Base-by-base conservation (phyloP, 306 rosid genomes). In the Fragaria vesca region DNA sequence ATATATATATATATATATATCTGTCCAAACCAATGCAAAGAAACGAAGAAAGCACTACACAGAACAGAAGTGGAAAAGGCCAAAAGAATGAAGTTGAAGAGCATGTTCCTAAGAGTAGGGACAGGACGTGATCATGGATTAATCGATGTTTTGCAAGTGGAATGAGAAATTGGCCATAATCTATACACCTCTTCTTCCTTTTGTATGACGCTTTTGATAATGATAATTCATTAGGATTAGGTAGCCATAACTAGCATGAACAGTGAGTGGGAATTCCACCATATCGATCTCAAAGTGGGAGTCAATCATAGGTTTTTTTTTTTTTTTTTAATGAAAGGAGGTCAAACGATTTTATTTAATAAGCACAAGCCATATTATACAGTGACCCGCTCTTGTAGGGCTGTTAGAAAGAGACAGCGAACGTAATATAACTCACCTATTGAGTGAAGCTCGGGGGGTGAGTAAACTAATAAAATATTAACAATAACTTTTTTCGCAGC, bases 251-350 rank as follows among this genome's bases (percentile, higher is more conserved):
- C 26, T 58, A 69, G 76, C 82, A 58, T 66, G 80, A 74, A 79
- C 48, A 72, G 74, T 69, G 90, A 85, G 81, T 82, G 76, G 93
- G 89, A 88, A 81, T 80, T 79, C 91, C 92, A 90, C 88, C 82
- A 30, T 13, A 40, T 40, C 43, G 43, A 46, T 51, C 67, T 68
- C 36, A 65, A 74, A 88, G 86, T 76, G 76, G 76, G 77, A 81
- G 58, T 77, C 85, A 84, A 84, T 83, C 66, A 82, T 74, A 72
- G 67, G n/a, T n/a, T n/a, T 24, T 24, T 24, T 24, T 24, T 24
- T 24, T 36, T 36, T 36, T 36, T 36, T 36, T 2, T 4, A 36
- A 36, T 36, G 5, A 36, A 36, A 2, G 40, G 40, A 36, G 40
- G 40, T 36, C 40, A 36, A 4, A 4, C 40, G 40, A 36, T 36